These are phyloP conservation scores for Passalora sequoiae DNA, from an alignment of 2,329 filamentous ascomycete genomes.

Conservation along the genomic window DNA sequence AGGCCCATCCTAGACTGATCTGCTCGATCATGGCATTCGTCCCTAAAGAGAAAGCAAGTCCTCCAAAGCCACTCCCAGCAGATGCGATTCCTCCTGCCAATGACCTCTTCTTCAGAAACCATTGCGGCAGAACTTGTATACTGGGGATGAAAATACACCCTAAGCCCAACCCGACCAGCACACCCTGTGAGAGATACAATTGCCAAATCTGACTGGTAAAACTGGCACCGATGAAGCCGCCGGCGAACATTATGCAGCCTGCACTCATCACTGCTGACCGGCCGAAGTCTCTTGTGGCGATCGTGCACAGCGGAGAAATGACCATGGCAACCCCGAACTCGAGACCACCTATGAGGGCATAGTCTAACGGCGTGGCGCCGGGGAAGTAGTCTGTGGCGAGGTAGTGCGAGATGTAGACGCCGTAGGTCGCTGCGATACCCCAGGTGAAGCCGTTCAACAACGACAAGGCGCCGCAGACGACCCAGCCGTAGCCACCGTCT, in stretches of 20 bases:
- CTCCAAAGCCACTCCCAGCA: constrained; percentile 40
- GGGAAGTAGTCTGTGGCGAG: constrained; percentile 35
- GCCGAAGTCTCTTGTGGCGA: constrained; percentile 27
- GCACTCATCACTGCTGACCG: constrained; percentile 29
- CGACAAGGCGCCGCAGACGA: constrained; percentile 27
- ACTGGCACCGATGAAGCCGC: constrained; percentile 36
- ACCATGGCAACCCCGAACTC: constrained; percentile 37
- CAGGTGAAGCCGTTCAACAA: constrained; percentile 33
- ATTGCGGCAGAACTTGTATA: constrained; percentile 38
- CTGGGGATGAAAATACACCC: constrained; percentile 40
- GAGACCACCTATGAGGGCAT: constrained; percentile 40
- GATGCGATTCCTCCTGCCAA: constrained; percentile 40
- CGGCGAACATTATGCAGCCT: constrained; percentile 34
- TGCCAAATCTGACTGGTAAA: constrained; percentile 39
- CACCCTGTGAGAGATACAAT: constrained; percentile 39
- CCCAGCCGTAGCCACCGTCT: constrained; percentile 38
- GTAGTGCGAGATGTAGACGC: constrained; percentile 44
- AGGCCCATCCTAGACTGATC: constrained; percentile 40
- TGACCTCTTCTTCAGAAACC: constrained; percentile 39
- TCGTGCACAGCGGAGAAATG: constrained; percentile 32
- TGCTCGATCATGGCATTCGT: constrained; percentile 37
- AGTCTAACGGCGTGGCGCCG: constrained; percentile 35
- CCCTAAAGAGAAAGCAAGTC: constrained; percentile 34
- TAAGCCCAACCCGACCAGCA: constrained; percentile 39
- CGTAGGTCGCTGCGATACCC: constrained; percentile 35